Evolutionary conservation across 306 rosid species (phyloP).

Genomic region (Rosa rugosa): DNA sequence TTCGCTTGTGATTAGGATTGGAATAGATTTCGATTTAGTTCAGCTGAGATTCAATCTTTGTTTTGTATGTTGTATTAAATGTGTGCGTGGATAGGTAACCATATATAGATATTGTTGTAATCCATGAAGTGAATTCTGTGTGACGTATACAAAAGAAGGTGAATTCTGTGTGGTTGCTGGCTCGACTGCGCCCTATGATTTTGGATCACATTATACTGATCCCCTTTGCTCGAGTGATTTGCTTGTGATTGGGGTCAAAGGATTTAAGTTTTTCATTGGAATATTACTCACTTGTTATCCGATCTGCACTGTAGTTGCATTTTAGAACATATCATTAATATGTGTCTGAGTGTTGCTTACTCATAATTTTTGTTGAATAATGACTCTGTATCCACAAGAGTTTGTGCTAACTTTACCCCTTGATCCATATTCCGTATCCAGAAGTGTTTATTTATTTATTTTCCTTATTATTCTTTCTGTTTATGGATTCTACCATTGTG

Average conservation of each 20-base stretch:
- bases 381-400: slow-evolving; percentile 17
- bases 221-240: slow-evolving; percentile 11
- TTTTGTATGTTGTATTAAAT: slow-evolving; percentile 31
- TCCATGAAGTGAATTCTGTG: slow-evolving; percentile 16
- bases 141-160: too few species aligned
- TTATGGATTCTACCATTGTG: background rate
- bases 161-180: background rate
- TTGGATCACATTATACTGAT: slow-evolving; percentile 4
- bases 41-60: slow-evolving; percentile 16
- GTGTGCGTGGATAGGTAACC: background rate
- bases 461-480: background rate
- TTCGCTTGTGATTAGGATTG: slow-evolving; percentile 14
- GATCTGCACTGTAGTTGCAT: slow-evolving; percentile 25
- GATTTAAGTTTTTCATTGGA: slow-evolving; percentile 27
- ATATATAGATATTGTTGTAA: slow-evolving; percentile 3
- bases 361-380: slow-evolving; percentile 16
- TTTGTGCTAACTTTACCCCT: background rate
- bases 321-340: slow-evolving; percentile 32
- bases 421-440: background rate
- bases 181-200: slow-evolving; percentile 24
- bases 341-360: background rate
- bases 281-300: slow-evolving; percentile 20
- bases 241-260: slow-evolving; percentile 31
- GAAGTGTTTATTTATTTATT: background rate
- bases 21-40: slow-evolving; percentile 21